phyloP scores from a whole-genome alignment of 768 basidiomycete genomes.

The Mycena kentingensis region DNA sequence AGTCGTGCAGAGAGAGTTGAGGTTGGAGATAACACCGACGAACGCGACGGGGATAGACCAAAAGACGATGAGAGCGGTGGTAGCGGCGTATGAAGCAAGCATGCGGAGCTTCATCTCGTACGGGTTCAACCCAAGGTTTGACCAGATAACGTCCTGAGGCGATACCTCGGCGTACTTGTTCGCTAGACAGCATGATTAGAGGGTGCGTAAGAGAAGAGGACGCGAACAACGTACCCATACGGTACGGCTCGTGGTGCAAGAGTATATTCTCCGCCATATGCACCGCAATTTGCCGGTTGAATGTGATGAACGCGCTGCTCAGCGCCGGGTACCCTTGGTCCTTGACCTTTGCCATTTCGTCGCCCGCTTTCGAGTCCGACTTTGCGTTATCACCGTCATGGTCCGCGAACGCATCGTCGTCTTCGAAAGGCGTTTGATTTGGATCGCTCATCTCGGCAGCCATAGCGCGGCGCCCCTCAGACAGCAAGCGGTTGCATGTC shows the following conservation, averaged over 20 bases:
- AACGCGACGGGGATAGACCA: constrained; percentile 91
- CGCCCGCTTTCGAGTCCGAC: constrained; percentile 30
- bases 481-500: constrained; percentile 52
- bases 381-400: constrained; percentile 13
- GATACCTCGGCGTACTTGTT: constrained; percentile 77
- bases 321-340: constrained; percentile 54
- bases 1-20: constrained; percentile 64
- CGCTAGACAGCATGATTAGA: constrained; percentile 30
- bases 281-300: constrained; percentile 90
- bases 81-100: constrained; percentile 70
- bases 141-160: constrained; percentile 91
- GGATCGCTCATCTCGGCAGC: constrained; percentile 27
- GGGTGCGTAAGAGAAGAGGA: neutral
- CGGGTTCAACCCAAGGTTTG: constrained; percentile 84
- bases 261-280: constrained; percentile 81
- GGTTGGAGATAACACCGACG: constrained; percentile 84
- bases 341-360: constrained; percentile 21
- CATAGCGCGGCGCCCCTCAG: constrained; percentile 46
- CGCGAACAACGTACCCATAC: constrained; percentile 57
- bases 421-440: constrained; percentile 13
- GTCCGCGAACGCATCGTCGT: constrained; percentile 17
- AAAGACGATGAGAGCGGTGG: constrained; percentile 77
- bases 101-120: constrained; percentile 72
- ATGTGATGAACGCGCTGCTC: constrained; percentile 84
- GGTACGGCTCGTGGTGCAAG: constrained; percentile 78